These are phyloP conservation scores for Colletotrichum cuscutae DNA, from an alignment of 2,329 filamentous ascomycete species.

Conservation along the genomic window DNA sequence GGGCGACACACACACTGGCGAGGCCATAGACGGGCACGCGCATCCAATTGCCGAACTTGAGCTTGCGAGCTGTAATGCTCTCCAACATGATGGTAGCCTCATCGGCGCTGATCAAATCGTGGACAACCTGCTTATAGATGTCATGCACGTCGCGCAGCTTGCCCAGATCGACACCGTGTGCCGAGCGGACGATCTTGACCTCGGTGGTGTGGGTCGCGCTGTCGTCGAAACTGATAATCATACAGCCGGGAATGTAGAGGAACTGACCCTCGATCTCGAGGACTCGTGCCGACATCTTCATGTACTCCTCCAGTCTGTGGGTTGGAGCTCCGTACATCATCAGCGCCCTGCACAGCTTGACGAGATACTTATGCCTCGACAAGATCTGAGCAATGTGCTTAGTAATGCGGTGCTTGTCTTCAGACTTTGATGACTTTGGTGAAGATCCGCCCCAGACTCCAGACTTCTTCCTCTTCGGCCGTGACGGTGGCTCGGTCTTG, in stretches of 20 bases:
- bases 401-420: conserved; percentile 57
- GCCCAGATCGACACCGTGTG: conserved; percentile 78
- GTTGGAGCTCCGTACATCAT: conserved; percentile 94
- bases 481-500: conserved; percentile 49
- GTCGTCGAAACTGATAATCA: conserved; percentile 94
- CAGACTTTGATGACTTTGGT: conserved; percentile 21
- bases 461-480: conserved; percentile 45
- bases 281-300: conserved; percentile 89
- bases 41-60: conserved; percentile 62
- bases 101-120: conserved; percentile 78
- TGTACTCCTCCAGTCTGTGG: conserved; percentile 90
- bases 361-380: conserved; percentile 82
- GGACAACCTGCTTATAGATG: conserved; percentile 85
- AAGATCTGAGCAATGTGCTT: conserved; percentile 75
- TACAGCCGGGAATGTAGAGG: conserved; percentile 89
- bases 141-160: conserved; percentile 79
- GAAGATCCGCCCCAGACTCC: conserved; percentile 29
- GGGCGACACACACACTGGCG: conserved; percentile 79
- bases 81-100: conserved; percentile 74
- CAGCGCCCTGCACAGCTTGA: conserved; percentile 84
- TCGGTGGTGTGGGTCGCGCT: conserved; percentile 79
- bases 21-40: conserved; percentile 77
- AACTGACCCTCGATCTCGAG: conserved; percentile 91
- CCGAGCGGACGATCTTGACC: conserved; percentile 77
- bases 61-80: conserved; percentile 57